Base-by-base conservation (phyloP, 768 basidiomycete genomes). In the Panaeolus cyanescens region DNA sequence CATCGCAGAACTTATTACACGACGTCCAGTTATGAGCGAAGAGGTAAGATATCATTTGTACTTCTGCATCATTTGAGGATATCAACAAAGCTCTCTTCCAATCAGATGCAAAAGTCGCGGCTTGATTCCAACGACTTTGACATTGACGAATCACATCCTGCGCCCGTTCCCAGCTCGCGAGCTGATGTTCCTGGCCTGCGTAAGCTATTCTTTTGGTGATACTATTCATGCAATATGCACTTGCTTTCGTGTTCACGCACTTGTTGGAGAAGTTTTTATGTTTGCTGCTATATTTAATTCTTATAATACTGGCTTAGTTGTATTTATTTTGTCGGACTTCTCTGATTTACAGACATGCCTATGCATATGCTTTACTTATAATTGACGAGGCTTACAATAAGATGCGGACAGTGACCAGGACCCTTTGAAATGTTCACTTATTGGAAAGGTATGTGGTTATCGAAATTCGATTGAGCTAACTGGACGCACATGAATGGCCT, bases 71-170 rank as follows among this genome's bases (percentile, higher is more conserved):
- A 30, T 13, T 25, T 22, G 17, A n/a, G n/a, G n/a, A n/a, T n/a
- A n/a, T 54, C 32, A 22, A 32, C 45, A 10, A 17, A 31, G 36
- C 56, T 55, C 4, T 61, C 32, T 62, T 32, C 61, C 58, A 19
- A 67, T 33, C 54, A 91, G 90, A 83, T 89, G 84, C 87, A 89
- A 72, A 81, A 85, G 62, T 82, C 84, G 19, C 80, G 89, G 59
- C 85, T 90, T 54, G 80, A 84, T 17, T 80, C 83, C 8, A 77
- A 82, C 36, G 80, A 85, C 15, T 68, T 77, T 30, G 74, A 79
- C 32, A 76, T 79, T 32, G 83, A 83, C 63, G 79, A 80, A 30
- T 72, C 74, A 63, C 69, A 72, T 50, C 65, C 72, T 32, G 59
- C 67, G 36, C 61, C 65, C 32, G 60, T 74, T n/a, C 55, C 64